Evolutionary conservation across 2,329 filamentous ascomycete genomes (phyloP).

Genomic region (Paecilomyces formosus): DNA sequence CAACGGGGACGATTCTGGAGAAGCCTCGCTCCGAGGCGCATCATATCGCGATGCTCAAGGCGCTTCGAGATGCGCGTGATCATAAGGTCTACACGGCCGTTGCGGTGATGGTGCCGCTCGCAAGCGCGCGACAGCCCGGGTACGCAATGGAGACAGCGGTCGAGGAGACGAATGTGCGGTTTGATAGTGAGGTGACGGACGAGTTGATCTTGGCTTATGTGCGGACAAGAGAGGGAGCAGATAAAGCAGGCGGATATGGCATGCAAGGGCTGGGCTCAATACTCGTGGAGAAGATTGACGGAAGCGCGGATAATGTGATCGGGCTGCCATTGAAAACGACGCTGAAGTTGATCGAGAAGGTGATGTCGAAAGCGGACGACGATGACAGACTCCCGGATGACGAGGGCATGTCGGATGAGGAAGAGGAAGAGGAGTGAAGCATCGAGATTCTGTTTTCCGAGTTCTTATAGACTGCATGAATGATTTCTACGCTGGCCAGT

Average conservation of each 20-base stretch:
- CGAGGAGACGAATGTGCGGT: slow-evolving; percentile 87
- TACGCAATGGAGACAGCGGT: slow-evolving; percentile 75
- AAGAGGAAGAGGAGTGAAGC: slow-evolving; percentile 13
- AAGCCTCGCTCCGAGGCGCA: slow-evolving; percentile 78
- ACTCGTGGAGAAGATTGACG: slow-evolving; percentile 81
- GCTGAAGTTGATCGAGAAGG: slow-evolving; percentile 77
- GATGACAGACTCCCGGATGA: slow-evolving; percentile 46
- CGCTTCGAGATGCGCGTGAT: slow-evolving; percentile 64
- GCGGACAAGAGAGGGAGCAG: slow-evolving; percentile 76
- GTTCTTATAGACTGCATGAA: background rate
- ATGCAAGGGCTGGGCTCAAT: slow-evolving; percentile 84
- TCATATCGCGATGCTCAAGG: slow-evolving; percentile 76
- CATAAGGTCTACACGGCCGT: slow-evolving; percentile 86
- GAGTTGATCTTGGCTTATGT: slow-evolving; percentile 68
- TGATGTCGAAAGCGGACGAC: slow-evolving; percentile 67
- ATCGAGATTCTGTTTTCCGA: background rate
- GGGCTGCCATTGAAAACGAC: slow-evolving; percentile 75
- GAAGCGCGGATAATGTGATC: slow-evolving; percentile 87
- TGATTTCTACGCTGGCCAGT: background rate
- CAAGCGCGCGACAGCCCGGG: slow-evolving; percentile 73
- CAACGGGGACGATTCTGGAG: slow-evolving; percentile 72
- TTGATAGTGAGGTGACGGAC: slow-evolving; percentile 67
- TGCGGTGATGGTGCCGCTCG: slow-evolving; percentile 72
- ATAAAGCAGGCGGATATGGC: slow-evolving; percentile 95
- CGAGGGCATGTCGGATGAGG: slow-evolving; percentile 34